Base-by-base conservation (phyloP, 192 early-diverging fungal genomes). In the Coemansia reversa region DNA sequence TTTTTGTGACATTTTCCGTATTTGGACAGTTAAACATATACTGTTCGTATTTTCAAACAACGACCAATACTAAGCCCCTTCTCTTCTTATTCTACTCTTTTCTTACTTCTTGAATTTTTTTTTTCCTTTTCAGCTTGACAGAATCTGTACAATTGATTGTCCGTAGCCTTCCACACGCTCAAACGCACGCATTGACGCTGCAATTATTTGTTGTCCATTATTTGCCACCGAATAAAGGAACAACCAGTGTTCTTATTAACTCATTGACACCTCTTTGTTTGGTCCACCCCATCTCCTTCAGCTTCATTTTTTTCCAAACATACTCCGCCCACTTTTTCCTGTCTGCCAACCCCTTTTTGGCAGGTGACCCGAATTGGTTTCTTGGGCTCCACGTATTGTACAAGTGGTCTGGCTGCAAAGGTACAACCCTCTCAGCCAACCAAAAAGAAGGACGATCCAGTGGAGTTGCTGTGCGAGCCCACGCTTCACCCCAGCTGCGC, bases 111-210 rank as follows among this genome's bases (percentile, higher is more conserved):
- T 35, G 1, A 12, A 12, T 5, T 35, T 35, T 1, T 35, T 35
- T 1, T 35, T 35, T 35, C 33, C 33, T 12, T 35, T 35, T 35
- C 33, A 35, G 33, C 11, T 35, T 35, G 33, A 12, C 6, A 11
- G 11, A 12, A 35, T 35, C 11, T 35, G 8, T 35, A 55, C 25
- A 55, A 69, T 69, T 16, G 75, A 74, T 48, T 83, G 58, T 50
- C 60, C 27, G 27, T 55, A 19, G 12, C 27, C 69, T 42, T 73
- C 62, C 30, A 25, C 50, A 66, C 50, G 39, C 39, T 45, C 14
- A 45, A 45, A 45, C 42, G 51, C 56, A 52, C 54, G 53, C 56
- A 60, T 67, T 66, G 54, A 66, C 65, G 29, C 45, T 70, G 23
- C 42, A 47, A 54, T 69, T 53, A 47, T 53, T n/a, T 20, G 33